Evolutionary conservation across 345 rosid species (phyloP), one percentile per base, ranked within the genome.

Genomic region (Heritiera fomes): DNA sequence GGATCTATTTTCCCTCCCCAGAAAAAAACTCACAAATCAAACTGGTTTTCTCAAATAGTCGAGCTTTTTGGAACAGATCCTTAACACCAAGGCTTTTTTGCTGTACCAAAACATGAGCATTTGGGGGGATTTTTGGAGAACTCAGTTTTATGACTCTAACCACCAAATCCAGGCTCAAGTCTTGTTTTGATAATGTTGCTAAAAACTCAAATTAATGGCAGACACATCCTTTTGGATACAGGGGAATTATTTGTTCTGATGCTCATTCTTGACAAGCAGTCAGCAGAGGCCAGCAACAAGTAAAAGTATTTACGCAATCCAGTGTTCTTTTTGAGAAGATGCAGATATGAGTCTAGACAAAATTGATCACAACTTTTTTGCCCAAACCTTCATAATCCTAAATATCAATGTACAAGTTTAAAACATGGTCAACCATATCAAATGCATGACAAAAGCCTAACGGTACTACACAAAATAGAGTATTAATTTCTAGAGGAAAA

Each of bases 201-300:
- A 5, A 18, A 53, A 55, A 40, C 15, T 23, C 28, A 23, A 2
- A 23, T 47, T 11, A 69, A 45, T 23, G 59, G 59, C 43, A 49
- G 13, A 9, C 60, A 71, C 20, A 49, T 49, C 41, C n/a, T 30
- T 23, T 23, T 28, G 20, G 41, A 49, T 13, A 18, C 40, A 18
- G 43, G 47, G 11, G 18, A 55, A 34, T 38, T 73, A 73, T 73
- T 73, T 73, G 47, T 5, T 71, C 30, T 50, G 23, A 73, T 9
- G 30, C 45, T 72, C 63, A 46, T 71, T 49, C 59, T 71, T 49
- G 41, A 49, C 20, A 23, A 2, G 60, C 76, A 55, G 32, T 55
- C 50, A 17, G 50, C 34, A 8, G 50, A 55, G 17, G 76, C 32
- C 74, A 1, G 49, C 45, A 55, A 56, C 1, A 38, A 34, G 17